A percentile compares a stretch with the other conserved stretches of the same genome.
phyloP scores from a whole-genome alignment of 176 grass and related monocot species.

The Oryza rufipogon region DNA sequence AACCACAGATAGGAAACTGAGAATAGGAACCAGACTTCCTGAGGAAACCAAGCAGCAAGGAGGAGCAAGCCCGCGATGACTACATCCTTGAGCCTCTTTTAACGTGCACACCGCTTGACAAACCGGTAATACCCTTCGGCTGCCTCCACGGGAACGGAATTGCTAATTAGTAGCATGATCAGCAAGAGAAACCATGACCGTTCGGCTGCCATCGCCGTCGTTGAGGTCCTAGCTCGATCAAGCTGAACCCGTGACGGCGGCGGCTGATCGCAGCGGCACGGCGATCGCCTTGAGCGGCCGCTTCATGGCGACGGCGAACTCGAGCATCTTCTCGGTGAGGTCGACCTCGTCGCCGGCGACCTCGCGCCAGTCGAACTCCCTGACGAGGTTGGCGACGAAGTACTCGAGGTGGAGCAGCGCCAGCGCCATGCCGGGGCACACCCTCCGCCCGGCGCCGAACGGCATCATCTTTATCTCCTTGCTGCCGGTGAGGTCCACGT shows the following conservation, averaged over 20 bases:
- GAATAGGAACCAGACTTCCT: too few relatives aligned
- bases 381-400: constrained; percentile 63
- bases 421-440: constrained; percentile 59
- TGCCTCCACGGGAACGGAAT: too few relatives aligned
- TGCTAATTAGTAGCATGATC: too few relatives aligned
- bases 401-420: constrained; percentile 70
- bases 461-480: constrained; percentile 80
- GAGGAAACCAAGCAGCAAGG: too few relatives aligned
- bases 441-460: constrained; percentile 51
- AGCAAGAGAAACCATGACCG: background rate
- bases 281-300: constrained; percentile 47
- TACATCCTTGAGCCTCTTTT: too few relatives aligned
- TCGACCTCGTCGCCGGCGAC: constrained; percentile 55
- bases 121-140: too few relatives aligned
- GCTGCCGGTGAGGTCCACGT: constrained; percentile 55
- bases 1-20: too few relatives aligned
- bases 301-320: constrained; percentile 65
- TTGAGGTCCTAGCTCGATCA: too few relatives aligned
- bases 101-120: too few relatives aligned
- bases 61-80: too few relatives aligned
- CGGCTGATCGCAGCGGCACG: background rate
- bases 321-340: constrained; percentile 53
- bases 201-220: background rate
- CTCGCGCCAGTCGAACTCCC: constrained; percentile 62
- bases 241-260: background rate